phyloP scores from a whole-genome alignment of 2,329 filamentous ascomycete species.

The Aspergillus thermomutatus region DNA sequence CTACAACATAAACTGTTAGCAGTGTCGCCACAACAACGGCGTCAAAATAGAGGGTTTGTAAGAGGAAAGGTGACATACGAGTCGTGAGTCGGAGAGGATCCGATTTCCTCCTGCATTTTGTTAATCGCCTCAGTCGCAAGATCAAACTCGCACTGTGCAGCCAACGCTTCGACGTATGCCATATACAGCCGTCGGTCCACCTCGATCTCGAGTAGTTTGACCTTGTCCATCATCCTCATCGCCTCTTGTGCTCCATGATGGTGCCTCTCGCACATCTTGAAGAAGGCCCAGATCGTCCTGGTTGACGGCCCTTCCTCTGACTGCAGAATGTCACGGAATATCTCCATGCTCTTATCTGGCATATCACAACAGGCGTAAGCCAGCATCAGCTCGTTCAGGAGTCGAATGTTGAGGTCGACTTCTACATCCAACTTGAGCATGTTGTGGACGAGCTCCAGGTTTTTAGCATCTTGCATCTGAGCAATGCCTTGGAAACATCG shows the following conservation, averaged over 20 bases:
- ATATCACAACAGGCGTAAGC: conserved; percentile 71
- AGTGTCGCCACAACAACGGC: not conserved
- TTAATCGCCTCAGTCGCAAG: conserved; percentile 65
- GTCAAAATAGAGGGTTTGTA: not conserved
- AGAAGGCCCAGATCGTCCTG: conserved; percentile 73
- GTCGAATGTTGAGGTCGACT: conserved; percentile 69
- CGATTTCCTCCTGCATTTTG: conserved; percentile 64
- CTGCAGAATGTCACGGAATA: conserved; percentile 80
- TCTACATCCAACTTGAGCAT: conserved; percentile 91
- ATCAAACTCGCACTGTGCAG: conserved; percentile 67
- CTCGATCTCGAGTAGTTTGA: conserved; percentile 71
- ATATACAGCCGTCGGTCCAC: conserved; percentile 70
- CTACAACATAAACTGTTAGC: conserved; percentile 42
- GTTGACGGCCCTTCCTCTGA: conserved; percentile 84
- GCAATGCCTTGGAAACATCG: conserved; percentile 74
- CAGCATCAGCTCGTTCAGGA: conserved; percentile 84
- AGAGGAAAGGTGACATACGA: conserved; percentile 57
- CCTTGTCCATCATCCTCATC: conserved; percentile 53
- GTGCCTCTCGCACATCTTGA: conserved; percentile 69
- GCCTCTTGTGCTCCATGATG: conserved; percentile 42
- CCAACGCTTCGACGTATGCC: conserved; percentile 73
- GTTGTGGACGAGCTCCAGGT: conserved; percentile 76
- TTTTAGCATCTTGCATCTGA: conserved; percentile 56
- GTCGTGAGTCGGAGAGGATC: conserved; percentile 63
- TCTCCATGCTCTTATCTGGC: conserved; percentile 65